Evolutionary conservation across 2,329 filamentous ascomycete genomes (phyloP).

Genomic region (Plectosphaerella sp.): DNA sequence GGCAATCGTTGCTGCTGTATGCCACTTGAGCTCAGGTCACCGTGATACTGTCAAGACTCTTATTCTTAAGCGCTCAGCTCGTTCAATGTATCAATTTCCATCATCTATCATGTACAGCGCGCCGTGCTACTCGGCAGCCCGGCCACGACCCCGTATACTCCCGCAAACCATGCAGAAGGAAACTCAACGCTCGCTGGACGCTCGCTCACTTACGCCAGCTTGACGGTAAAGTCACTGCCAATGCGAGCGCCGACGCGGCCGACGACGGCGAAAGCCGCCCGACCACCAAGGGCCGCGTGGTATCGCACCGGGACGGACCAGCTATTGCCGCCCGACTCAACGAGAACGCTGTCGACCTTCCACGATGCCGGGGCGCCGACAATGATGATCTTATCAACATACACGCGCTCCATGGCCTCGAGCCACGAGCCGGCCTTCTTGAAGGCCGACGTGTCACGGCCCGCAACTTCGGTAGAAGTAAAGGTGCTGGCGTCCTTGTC

Average conservation of each 20-base stretch:
- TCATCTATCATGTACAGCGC: too few species aligned
- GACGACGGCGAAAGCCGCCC: conserved; percentile 48
- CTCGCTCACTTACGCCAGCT: conserved; percentile 16
- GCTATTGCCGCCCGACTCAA: conserved; percentile 45
- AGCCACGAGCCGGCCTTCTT: conserved; percentile 65
- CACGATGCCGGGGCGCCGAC: conserved; percentile 73
- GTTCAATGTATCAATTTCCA: too few species aligned
- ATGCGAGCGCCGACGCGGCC: conserved; percentile 47
- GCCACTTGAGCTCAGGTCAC: too few species aligned
- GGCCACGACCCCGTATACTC: too few species aligned
- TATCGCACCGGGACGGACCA: conserved; percentile 60
- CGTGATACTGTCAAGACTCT: too few species aligned
- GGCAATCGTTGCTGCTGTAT: too few species aligned
- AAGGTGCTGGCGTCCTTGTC: conserved; percentile 40
- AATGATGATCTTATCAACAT: conserved; percentile 79
- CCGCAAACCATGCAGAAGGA: too few species aligned
- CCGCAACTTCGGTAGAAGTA: conserved; percentile 64
- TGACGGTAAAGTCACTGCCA: conserved; percentile 49
- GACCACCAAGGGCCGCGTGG: conserved; percentile 38
- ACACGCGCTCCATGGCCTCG: conserved; percentile 72
- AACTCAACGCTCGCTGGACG: background rate
- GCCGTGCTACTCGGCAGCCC: too few species aligned
- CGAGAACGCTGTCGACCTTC: conserved; percentile 60
- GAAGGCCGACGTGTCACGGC: conserved; percentile 47
- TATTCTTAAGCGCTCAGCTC: too few species aligned